These are phyloP conservation scores for Cardiospermum halicacabum DNA, from an alignment of 345 rosid genomes.

Conservation along the genomic window DNA sequence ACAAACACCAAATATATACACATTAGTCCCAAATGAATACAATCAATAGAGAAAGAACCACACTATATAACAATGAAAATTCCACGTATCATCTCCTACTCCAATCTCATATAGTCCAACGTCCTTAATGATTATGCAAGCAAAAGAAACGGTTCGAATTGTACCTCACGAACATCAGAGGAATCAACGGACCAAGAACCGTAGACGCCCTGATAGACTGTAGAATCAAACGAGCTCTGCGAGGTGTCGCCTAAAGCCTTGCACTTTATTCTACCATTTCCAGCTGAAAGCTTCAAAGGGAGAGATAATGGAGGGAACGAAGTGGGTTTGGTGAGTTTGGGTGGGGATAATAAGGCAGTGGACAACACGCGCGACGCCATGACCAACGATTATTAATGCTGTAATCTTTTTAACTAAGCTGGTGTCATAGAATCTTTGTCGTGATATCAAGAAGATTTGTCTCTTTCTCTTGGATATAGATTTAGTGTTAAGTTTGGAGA, in stretches of 20 bases:
- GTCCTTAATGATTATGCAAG: too few relatives aligned
- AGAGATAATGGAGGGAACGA: neutral
- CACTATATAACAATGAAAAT: too few relatives aligned
- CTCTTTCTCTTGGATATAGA: too few relatives aligned
- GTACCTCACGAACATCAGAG: constrained; percentile 84
- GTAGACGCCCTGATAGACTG: constrained; percentile 67
- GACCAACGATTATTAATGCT: neutral
- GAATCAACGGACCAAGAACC: constrained; percentile 85
- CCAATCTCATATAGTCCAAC: too few relatives aligned
- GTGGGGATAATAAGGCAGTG: constrained; percentile 19
- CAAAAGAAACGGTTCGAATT: neutral
- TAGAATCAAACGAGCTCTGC: constrained; percentile 34
- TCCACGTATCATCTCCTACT: too few relatives aligned
- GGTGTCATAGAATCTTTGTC: neutral
- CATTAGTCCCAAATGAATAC: too few relatives aligned
- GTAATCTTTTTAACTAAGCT: too few relatives aligned
- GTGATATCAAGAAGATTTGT: neutral
- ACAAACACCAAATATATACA: too few relatives aligned
- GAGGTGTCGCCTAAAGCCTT: constrained; percentile 51
- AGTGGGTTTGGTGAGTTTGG: constrained; percentile 3
- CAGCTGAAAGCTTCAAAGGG: neutral
- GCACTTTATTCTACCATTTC: constrained; percentile 23
- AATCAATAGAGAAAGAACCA: too few relatives aligned
- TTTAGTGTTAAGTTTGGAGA: too few relatives aligned
- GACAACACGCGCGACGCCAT: constrained; percentile 45